Percentiles rank a stretch among this genome's conserved stretches.
phyloP scores from a whole-genome alignment of 139 green algal genomes.

The Trebouxia sp. region DNA sequence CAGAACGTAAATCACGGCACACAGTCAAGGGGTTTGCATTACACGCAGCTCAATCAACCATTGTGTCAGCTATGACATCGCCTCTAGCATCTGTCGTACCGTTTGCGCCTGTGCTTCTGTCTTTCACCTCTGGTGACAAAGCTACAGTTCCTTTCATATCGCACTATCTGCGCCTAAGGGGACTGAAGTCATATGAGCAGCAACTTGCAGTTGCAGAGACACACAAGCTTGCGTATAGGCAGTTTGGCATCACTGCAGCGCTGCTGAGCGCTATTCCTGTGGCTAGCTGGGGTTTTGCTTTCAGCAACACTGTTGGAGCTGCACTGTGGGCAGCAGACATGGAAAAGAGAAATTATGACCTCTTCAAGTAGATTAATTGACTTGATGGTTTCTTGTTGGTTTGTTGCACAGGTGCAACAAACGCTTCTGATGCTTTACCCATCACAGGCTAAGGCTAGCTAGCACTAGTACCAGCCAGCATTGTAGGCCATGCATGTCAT shows the following conservation, averaged over 20 bases:
- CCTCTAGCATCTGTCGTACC: not conserved
- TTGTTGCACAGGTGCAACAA: no score
- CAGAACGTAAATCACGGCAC: not conserved
- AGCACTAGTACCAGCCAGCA: no score
- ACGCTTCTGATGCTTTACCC: no score
- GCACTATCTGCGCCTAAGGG: not conserved
- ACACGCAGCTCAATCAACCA: not conserved
- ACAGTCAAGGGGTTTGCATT: not conserved
- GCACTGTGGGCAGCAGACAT: slow-evolving; percentile 10
- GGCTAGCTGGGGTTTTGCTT: slow-evolving; percentile 8
- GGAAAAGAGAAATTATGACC: not conserved
- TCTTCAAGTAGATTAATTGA: slow-evolving; percentile 3
- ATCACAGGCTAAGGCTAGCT: no score
- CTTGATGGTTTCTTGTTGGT: not conserved
- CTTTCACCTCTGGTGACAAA: slow-evolving; percentile 1
- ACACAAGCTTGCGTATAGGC: not conserved
- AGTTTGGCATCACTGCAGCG: slow-evolving; percentile 9
- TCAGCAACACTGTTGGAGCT: slow-evolving; percentile 17
- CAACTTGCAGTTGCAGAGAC: not conserved
- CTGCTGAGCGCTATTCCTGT: slow-evolving; percentile 4
- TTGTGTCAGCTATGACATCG: not conserved
- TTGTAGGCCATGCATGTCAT: no score
- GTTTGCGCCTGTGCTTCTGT: slow-evolving; percentile 5
- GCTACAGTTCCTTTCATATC: slow-evolving; percentile 13
- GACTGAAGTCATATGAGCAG: not conserved